A percentile compares a stretch with the other conserved stretches of the same genome.
phyloP scores from a whole-genome alignment of 495 filamentous ascomycete genomes.

The Penicillium parvum region DNA sequence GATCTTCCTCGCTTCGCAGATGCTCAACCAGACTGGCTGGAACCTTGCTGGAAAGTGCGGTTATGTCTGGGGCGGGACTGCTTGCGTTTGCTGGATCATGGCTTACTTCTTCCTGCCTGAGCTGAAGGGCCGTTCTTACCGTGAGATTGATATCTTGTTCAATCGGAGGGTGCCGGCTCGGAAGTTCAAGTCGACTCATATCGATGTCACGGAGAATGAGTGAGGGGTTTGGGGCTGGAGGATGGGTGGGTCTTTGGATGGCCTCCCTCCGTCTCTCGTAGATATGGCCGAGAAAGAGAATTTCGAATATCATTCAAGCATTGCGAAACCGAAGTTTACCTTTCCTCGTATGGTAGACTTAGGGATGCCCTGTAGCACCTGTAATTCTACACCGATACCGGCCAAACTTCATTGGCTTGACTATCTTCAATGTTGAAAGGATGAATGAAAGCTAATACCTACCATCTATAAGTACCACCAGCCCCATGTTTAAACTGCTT shows the following conservation, averaged over 20 bases:
- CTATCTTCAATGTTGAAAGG: neutral
- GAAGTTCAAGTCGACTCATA: constrained; percentile 40
- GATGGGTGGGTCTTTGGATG: too few relatives aligned
- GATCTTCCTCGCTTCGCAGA: constrained; percentile 46
- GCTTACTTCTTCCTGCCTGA: constrained; percentile 33
- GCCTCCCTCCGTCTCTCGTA: too few relatives aligned
- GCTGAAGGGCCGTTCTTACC: constrained; percentile 34
- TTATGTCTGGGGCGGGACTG: constrained; percentile 33
- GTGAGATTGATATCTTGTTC: constrained; percentile 43
- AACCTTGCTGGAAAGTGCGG: constrained; percentile 32
- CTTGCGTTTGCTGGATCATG: constrained; percentile 21
- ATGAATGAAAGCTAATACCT: too few relatives aligned
- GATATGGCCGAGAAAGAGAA: too few relatives aligned
- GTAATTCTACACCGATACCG: too few relatives aligned
- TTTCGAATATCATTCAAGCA: too few relatives aligned
- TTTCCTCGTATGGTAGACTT: too few relatives aligned
- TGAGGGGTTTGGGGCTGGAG: too few relatives aligned
- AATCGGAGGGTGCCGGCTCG: constrained; percentile 25
- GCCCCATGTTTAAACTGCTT: too few relatives aligned
- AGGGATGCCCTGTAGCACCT: too few relatives aligned
- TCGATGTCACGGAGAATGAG: constrained; percentile 51
- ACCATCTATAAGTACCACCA: too few relatives aligned
- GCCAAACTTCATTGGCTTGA: neutral
- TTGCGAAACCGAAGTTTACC: too few relatives aligned
- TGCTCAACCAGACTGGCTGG: constrained; percentile 41